Conservation (phyloP, 208 protist species). For the Phytomonas serpens region DNA sequence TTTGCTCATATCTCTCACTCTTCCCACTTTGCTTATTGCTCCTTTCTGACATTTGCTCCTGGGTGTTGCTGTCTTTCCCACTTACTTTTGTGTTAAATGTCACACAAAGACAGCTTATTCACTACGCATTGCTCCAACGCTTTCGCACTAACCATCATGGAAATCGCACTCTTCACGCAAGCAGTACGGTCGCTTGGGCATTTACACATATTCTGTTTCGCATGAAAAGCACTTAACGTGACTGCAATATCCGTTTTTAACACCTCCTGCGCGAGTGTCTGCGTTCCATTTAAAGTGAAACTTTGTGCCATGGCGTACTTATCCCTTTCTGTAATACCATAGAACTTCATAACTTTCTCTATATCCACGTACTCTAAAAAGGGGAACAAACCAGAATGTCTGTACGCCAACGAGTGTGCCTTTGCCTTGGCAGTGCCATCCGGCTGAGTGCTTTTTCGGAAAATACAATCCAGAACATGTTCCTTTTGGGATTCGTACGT, state of each 20-base stretch:
- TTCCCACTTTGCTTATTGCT: neutral
- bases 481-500: neutral
- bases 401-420: neutral
- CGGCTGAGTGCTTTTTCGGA: neutral
- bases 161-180: neutral
- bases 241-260: neutral
- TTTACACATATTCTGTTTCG: neutral
- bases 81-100: neutral
- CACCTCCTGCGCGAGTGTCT: neutral
- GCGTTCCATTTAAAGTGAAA: neutral
- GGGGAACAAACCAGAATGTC: neutral
- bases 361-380: slow-evolving; percentile 12
- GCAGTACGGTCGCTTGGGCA: neutral
- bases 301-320: neutral
- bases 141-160: slow-evolving; percentile 1
- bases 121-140: slow-evolving; percentile 50
- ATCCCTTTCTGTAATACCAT: slow-evolving; percentile 18
- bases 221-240: neutral
- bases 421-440: neutral
- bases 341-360: slow-evolving; percentile 16
- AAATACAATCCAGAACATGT: neutral
- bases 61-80: neutral
- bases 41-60: neutral
- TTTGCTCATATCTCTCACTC: neutral
- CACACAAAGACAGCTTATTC: slow-evolving; percentile 32